phyloP scores from a whole-genome alignment of 1,284 basidiomycete genomes.

The Dichomitus squalens region DNA sequence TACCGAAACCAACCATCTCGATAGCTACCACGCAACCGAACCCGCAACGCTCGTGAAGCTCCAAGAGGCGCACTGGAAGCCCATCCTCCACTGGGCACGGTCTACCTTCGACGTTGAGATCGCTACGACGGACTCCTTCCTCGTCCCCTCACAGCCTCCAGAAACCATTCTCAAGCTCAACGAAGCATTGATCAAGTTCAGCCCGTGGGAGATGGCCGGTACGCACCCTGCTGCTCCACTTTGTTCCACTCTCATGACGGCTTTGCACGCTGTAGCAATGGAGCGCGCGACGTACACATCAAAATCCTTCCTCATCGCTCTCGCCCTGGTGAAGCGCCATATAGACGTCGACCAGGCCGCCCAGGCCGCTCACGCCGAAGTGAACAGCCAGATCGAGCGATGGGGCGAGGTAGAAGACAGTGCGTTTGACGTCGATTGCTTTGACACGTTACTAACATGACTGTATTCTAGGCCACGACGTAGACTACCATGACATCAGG shows the following conservation, averaged over 20 bases:
- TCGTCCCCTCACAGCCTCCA: slow-evolving; percentile 67
- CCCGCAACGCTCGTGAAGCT: slow-evolving; percentile 78
- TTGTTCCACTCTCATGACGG: not conserved
- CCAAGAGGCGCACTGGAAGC: slow-evolving; percentile 90
- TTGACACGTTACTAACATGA: not conserved
- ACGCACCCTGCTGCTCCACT: slow-evolving; percentile 28
- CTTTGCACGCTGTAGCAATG: slow-evolving; percentile 59
- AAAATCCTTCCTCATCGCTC: slow-evolving; percentile 89
- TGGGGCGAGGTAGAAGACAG: slow-evolving; percentile 99
- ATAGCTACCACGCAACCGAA: slow-evolving; percentile 82
- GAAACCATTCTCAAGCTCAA: slow-evolving; percentile 67
- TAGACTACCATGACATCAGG: slow-evolving; percentile 94
- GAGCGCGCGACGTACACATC: slow-evolving; percentile 90
- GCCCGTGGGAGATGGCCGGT: slow-evolving; percentile 90
- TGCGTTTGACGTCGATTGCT: slow-evolving; percentile 47
- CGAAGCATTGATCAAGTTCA: slow-evolving; percentile 61
- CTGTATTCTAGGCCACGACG: slow-evolving; percentile 78
- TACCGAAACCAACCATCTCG: not conserved
- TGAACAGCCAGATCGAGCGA: slow-evolving; percentile 90
- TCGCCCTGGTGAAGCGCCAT: slow-evolving; percentile 81
- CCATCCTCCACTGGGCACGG: slow-evolving; percentile 81
- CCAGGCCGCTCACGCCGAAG: slow-evolving; percentile 88
- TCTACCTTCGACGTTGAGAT: slow-evolving; percentile 70
- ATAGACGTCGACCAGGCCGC: slow-evolving; percentile 86
- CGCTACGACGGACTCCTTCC: slow-evolving; percentile 66